phyloP scores from a whole-genome alignment of 1,284 basidiomycete genomes.

The Lignosus rhinocerotis region DNA sequence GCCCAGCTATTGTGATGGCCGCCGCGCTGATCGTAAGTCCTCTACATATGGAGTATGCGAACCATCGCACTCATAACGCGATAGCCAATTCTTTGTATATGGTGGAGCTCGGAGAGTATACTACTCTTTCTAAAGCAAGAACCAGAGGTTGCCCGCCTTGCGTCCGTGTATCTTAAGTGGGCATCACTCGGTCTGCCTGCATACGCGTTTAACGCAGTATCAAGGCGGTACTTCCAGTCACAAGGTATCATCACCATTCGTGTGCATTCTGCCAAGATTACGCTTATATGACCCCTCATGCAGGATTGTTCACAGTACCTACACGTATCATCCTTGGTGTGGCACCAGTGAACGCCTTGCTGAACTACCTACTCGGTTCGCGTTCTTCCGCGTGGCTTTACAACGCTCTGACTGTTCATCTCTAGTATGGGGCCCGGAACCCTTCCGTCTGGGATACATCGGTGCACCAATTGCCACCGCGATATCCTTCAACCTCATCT shows the following conservation, averaged over 20 bases:
- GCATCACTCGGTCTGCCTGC: constrained; percentile 86
- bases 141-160: constrained; percentile 79
- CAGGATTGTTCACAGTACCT: constrained; percentile 83
- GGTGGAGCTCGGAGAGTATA: constrained; percentile 82
- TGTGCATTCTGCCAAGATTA: background rate
- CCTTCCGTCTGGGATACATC: constrained; percentile 84
- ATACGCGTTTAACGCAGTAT: constrained; percentile 77
- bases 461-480: constrained; percentile 92
- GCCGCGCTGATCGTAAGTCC: constrained; percentile 56
- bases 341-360: constrained; percentile 82
- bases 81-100: constrained; percentile 68
- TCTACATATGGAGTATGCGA: background rate
- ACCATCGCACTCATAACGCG: background rate
- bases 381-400: background rate
- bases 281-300: background rate
- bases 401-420: background rate
- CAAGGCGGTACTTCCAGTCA: constrained; percentile 86
- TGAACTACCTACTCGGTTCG: constrained; percentile 83
- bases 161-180: constrained; percentile 77
- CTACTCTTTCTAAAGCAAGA: constrained; percentile 85
- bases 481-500: constrained; percentile 86
- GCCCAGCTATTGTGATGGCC: constrained; percentile 65
- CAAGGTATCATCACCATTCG: constrained; percentile 52
- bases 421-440: constrained; percentile 80
- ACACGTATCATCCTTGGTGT: constrained; percentile 84